Evolutionary conservation across 257 asterid genomes (phyloP), one percentile per base, ranked within the genome.

Genomic region (Coffea eugenioides): DNA sequence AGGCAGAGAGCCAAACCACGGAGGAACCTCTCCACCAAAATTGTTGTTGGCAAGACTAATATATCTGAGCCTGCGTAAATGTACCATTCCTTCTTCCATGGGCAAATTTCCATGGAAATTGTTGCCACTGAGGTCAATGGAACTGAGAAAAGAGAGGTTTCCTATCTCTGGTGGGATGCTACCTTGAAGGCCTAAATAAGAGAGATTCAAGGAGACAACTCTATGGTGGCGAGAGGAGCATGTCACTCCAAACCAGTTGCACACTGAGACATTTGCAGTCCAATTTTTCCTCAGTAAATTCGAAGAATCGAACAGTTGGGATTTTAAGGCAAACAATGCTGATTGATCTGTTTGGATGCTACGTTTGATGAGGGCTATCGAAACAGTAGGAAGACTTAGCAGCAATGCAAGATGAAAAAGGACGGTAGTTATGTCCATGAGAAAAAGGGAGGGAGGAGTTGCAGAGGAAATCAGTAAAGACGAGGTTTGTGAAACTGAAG

Each of bases 101-200:
- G 84, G 84, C 36, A 81, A 15, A 13, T 64, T 8, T 2, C 90
- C 90, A 4, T 46, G 31, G 70, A 87, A 84, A 46, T 41, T 10
- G 54, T 87, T 87, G 62, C 61, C 25, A 43, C 76, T 67, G 27
- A 87, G 3, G 70, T 80, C 73, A 10, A 87, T 73, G 23, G 79
- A 77, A 23, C 25, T 69, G 2, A 87, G 85, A 23, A 77, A 86
- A 14, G 79, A 76, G 12, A 76, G 71, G 36, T 61, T 76, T 21
- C 79, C 79, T 15, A 76, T 8, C 0, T 59, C 51, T 76, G 79
- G n/a, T 46, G 56, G 39, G 25, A 43, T 21, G 51, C 61, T 46
- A 41, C 79, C 79, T 3, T 56, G 5, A 5, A 76, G 54, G 13
- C 59, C 71, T 57, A 76, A 39, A 13, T 25, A 0, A 65, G 80